Conservation (phyloP, 257 asterid species). For the Solanum sitiens region DNA sequence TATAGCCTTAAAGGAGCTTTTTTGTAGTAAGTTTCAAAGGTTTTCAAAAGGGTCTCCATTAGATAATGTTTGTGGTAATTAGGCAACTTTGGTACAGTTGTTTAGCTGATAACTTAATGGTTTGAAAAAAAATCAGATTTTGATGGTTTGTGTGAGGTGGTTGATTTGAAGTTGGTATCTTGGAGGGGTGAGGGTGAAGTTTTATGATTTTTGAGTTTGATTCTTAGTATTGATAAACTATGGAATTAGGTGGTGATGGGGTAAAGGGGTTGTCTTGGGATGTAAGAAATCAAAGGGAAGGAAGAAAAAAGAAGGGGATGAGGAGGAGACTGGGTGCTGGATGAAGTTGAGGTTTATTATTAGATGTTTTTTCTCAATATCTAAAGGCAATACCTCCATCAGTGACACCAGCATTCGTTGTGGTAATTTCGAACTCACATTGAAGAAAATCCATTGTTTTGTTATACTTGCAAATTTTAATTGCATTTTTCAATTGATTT, state of each 20-base stretch:
- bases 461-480: background rate
- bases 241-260: slow-evolving; percentile 43
- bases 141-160: background rate
- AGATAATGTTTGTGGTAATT: background rate
- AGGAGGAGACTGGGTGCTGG: slow-evolving; percentile 34
- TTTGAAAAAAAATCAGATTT: background rate
- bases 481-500: background rate
- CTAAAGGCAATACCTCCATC: slow-evolving; percentile 54
- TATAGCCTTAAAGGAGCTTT: background rate
- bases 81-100: background rate
- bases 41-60: background rate
- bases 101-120: background rate
- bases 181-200: background rate
- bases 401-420: slow-evolving; percentile 33
- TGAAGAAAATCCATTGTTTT: background rate
- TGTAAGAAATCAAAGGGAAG: slow-evolving; percentile 30
- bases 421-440: background rate
- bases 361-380: slow-evolving; percentile 50
- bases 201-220: background rate
- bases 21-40: background rate
- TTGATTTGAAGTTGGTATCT: background rate
- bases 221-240: slow-evolving; percentile 21
- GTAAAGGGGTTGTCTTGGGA: slow-evolving; percentile 41
- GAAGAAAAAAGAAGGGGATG: slow-evolving; percentile 22
- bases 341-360: slow-evolving; percentile 38